Evolutionary conservation across 1,139 yeast genomes (phyloP).

Genomic region (Eremothecium coryli): DNA sequence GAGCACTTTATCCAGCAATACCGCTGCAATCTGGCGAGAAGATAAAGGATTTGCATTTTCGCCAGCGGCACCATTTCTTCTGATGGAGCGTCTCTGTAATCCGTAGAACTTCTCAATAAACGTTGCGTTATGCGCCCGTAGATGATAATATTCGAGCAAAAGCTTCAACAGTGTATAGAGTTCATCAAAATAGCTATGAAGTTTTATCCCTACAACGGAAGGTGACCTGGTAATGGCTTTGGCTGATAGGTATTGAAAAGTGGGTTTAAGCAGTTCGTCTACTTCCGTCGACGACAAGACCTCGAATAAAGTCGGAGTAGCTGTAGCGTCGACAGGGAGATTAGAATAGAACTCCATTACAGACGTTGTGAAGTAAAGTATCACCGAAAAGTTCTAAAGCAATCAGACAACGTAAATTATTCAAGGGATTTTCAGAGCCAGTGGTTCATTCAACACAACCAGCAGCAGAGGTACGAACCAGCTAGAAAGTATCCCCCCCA

Average conservation of each 20-base stretch:
- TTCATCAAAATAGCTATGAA: conserved; percentile 4
- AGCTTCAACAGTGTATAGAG: conserved; percentile 39
- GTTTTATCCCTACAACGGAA: conserved; percentile 1
- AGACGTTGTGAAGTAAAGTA: not conserved
- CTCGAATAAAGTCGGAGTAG: conserved; percentile 27
- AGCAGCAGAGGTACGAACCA: too few species aligned
- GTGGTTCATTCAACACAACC: too few species aligned
- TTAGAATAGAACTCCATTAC: conserved; percentile 29
- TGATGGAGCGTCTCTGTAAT: conserved; percentile 43
- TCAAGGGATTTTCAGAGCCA: too few species aligned
- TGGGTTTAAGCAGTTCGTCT: conserved; percentile 70
- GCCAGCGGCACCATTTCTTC: conserved; percentile 42
- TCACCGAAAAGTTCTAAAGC: not conserved
- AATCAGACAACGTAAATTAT: too few species aligned
- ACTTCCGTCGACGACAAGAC: conserved; percentile 73
- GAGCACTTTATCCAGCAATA: conserved; percentile 57
- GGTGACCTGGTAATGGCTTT: conserved; percentile 32
- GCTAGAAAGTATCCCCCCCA: too few species aligned
- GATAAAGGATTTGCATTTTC: conserved; percentile 36
- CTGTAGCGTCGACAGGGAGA: conserved; percentile 19
- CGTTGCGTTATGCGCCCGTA: conserved; percentile 70
- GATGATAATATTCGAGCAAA: conserved; percentile 62
- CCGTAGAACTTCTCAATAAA: conserved; percentile 93
- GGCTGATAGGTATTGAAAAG: conserved; percentile 68
- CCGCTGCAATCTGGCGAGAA: conserved; percentile 44